A percentile compares a stretch with the other conserved stretches of the same genome.
These are phyloP conservation scores for Backusella tarrabulga DNA, from an alignment of 192 early-diverging fungal species.

Conservation along the genomic window DNA sequence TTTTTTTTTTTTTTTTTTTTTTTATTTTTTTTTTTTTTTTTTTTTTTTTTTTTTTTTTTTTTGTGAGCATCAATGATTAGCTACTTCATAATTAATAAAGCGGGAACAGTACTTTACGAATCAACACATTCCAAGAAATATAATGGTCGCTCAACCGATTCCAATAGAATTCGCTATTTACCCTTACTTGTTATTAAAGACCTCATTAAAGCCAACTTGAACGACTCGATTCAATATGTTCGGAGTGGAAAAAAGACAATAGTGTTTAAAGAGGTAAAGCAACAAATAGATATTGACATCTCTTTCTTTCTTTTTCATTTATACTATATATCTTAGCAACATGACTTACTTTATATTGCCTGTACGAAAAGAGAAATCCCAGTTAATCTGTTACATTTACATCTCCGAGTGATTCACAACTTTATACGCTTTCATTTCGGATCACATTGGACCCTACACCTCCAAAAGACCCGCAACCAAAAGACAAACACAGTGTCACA, in stretches of 20 bases:
- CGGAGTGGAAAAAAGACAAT: conserved; percentile 16
- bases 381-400: conserved; percentile 17
- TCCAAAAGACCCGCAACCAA: not conserved
- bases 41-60: not conserved
- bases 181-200: conserved; percentile 33
- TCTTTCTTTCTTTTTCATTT: not conserved
- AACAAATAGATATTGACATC: not conserved
- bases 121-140: not conserved
- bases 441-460: conserved; percentile 17
- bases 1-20: not conserved
- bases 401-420: conserved; percentile 22
- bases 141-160: not conserved
- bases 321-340: conserved; percentile 5
- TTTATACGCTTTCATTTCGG: conserved; percentile 25
- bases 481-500: not conserved
- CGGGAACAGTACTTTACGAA: conserved; percentile 22
- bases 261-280: conserved; percentile 32
- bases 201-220: conserved; percentile 26
- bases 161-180: conserved; percentile 25
- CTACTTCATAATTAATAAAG: conserved; percentile 28
- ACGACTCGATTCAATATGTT: conserved; percentile 29
- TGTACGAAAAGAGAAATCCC: conserved; percentile 24
- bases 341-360: conserved; percentile 28
- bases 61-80: conserved; percentile 10
- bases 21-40: not conserved